Base-by-base conservation (phyloP, 1,284 basidiomycete genomes). In the Marasmius oreades region DNA sequence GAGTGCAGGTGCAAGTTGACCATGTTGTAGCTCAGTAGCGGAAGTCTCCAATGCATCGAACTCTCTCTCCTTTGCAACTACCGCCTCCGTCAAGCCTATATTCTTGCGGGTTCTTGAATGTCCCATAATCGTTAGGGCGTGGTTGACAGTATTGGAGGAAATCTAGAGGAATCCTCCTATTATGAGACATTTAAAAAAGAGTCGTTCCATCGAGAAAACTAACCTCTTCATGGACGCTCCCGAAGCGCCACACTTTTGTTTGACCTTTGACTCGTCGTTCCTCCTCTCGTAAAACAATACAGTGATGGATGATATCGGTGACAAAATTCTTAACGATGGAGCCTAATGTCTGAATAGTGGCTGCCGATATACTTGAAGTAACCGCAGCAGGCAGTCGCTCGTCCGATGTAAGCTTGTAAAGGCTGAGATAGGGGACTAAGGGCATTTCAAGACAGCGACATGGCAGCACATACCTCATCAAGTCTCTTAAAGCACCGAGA, bases 221-320 rank as follows among this genome's bases (percentile, higher is more conserved):
- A 47, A 62, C 53, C 58, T 55, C 45, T 31, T 74, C 70, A 58
- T 72, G 68, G 42, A 72, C 64, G 36, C 58, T 64, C 36, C 62
- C 61, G 59, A 77, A 63, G 33, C 75, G 71, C 84, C 86, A 90
- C 3, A 76, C 82, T 62, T 80, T 86, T 39, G 78, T 79, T 31
- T 77, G 76, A 37, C 72, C 69, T 67, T 86, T 88, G 61, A 83
- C 64, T 28, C 69, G 67, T 51, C 72, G 67, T 59, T 86, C 85
- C 58, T 83, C 78, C 61, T 87, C 85, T 46, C 77, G 77, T 36
- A 76, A 70, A 6, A 78, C 70, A 45, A 88, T 76, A 12, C 77
- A 71, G 18, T 74, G 74, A 53, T 79, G 77, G 8, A 85, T 68
- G 0, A 81, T 56, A 46, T 80, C 74, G 7, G 76, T 75, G 12